Evolutionary conservation across 371 early-diverging fungal species (phyloP).

Genomic region (Umbelopsis sp.): DNA sequence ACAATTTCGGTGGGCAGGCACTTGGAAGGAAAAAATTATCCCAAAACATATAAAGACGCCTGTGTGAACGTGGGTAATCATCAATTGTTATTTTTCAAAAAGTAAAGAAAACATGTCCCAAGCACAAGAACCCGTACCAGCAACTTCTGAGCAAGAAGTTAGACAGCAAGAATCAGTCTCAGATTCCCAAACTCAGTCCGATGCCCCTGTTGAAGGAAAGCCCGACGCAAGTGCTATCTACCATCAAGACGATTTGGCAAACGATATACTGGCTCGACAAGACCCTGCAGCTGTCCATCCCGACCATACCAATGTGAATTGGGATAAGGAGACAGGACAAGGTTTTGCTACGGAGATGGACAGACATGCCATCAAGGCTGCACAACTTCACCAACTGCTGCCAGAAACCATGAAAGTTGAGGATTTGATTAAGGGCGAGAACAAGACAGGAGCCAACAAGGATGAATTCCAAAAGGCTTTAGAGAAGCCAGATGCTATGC

Average conservation of each 20-base stretch:
- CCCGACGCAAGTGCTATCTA: constrained; percentile 16
- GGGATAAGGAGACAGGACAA: constrained; percentile 9
- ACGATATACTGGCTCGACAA: constrained; percentile 7
- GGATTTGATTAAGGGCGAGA: constrained; percentile 8
- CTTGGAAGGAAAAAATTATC: not conserved
- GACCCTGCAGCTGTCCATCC: constrained; percentile 12
- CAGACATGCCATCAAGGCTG: constrained; percentile 13
- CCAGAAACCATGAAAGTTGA: constrained; percentile 1
- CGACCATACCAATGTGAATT: constrained; percentile 8
- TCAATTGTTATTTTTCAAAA: not conserved
- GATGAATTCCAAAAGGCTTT: constrained; percentile 14
- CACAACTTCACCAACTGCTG: not conserved
- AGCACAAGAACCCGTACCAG: not conserved
- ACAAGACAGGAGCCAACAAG: constrained; percentile 15
- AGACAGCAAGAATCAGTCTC: not conserved
- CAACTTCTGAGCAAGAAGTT: not conserved
- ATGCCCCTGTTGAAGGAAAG: constrained; percentile 5
- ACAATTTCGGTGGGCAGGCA: not conserved
- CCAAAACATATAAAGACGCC: not conserved
- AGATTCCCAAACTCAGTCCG: not conserved
- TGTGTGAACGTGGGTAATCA: too few species aligned
- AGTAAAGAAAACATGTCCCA: constrained; percentile 1
- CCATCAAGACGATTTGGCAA: not conserved
- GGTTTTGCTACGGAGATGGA: constrained; percentile 20
- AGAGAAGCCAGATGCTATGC: constrained; percentile 13